A percentile compares a stretch with the other conserved stretches of the same genome.
phyloP scores from a whole-genome alignment of 257 asterid genomes.

The Rauvolfia tetraphylla region DNA sequence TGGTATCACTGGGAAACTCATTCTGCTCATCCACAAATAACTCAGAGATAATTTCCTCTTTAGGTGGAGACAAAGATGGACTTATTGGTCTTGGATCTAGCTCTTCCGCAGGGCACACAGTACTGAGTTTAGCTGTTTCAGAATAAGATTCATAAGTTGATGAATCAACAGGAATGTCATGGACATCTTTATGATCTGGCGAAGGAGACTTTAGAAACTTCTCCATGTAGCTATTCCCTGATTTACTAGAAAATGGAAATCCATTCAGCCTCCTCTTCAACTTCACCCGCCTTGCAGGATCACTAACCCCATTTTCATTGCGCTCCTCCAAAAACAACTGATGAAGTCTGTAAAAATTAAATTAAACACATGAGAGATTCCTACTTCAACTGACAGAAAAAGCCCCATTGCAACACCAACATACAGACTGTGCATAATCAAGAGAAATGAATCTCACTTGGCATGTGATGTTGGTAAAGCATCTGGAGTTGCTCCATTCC shows the following conservation, averaged over 20 bases:
- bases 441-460: conserved; percentile 54
- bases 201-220: conserved; percentile 54
- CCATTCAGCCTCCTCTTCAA: conserved; percentile 80
- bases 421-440: conserved; percentile 2
- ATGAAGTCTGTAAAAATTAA: conserved; percentile 62
- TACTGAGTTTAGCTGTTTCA: conserved; percentile 38
- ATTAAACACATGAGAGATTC: conserved; percentile 6
- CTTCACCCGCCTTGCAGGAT: conserved; percentile 56
- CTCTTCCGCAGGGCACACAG: conserved; percentile 44
- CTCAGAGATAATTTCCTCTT: conserved; percentile 29
- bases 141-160: conserved; percentile 33
- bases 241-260: conserved; percentile 62
- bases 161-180: conserved; percentile 42
- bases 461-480: conserved; percentile 58
- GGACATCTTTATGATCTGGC: conserved; percentile 64
- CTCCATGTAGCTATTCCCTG: conserved; percentile 87
- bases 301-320: conserved; percentile 50
- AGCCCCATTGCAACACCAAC: conserved; percentile 4
- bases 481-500: conserved; percentile 69
- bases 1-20: conserved; percentile 32
- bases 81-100: conserved; percentile 33
- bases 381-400: not conserved
- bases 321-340: conserved; percentile 80
- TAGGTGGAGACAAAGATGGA: conserved; percentile 34
- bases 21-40: conserved; percentile 25